These are phyloP conservation scores for Cnidoscolus chayamansa DNA, from an alignment of 441 rosid species.

Conservation along the genomic window DNA sequence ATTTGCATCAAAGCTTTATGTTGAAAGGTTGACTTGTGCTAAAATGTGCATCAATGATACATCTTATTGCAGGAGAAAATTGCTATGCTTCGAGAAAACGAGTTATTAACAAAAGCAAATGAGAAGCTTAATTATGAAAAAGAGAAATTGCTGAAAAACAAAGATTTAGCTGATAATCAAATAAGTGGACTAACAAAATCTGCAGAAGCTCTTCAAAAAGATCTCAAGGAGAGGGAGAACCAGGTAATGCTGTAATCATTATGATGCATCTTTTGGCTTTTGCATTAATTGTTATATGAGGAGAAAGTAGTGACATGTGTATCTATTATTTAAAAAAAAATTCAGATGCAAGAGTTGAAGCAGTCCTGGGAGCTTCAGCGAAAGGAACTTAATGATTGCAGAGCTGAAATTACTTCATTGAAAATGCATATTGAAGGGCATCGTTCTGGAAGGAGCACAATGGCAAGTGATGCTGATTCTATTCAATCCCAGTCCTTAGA, in stretches of 20 bases:
- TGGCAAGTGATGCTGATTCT: constrained; percentile 43
- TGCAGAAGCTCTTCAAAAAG: constrained; percentile 62
- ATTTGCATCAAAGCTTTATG: background rate
- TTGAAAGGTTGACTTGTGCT: constrained; percentile 6
- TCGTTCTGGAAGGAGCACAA: constrained; percentile 45
- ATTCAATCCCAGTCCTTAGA: constrained; percentile 51
- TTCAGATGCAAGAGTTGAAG: constrained; percentile 75
- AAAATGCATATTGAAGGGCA: constrained; percentile 90
- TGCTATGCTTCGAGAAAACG: constrained; percentile 75
- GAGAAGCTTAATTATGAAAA: constrained; percentile 52
- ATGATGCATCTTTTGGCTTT: constrained; percentile 17
- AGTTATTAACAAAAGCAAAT: constrained; percentile 48
- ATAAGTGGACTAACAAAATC: constrained; percentile 56
- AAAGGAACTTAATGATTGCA: constrained; percentile 78
- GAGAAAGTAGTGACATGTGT: background rate
- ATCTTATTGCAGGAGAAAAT: constrained; percentile 74
- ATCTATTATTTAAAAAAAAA: background rate
- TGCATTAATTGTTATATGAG: background rate
- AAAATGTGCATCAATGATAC: constrained; percentile 4
- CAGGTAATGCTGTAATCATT: constrained; percentile 41
- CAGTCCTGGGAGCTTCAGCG: constrained; percentile 68
- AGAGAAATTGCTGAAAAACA: constrained; percentile 45
- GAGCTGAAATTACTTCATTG: constrained; percentile 86
- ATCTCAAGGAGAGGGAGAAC: constrained; percentile 71
- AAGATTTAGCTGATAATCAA: constrained; percentile 55